Evolutionary conservation across 805 yeast genomes (phyloP).

Genomic region (Wickerhamiella galacta): DNA sequence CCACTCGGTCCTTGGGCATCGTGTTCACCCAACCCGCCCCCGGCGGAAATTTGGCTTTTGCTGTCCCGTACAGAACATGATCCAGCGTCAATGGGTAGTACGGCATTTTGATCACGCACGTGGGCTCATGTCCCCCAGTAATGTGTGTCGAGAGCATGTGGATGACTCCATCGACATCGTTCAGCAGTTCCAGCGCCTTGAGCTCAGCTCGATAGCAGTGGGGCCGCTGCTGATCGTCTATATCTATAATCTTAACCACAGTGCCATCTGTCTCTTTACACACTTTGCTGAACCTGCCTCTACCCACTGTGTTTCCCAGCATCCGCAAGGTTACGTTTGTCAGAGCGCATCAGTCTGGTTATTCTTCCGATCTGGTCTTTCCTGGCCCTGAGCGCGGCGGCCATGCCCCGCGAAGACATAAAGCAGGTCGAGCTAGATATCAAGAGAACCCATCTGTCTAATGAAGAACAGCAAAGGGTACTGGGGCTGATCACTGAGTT

Average conservation of each 20-base stretch:
- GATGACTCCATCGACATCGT: too few species aligned
- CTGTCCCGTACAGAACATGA: slow-evolving; percentile 20
- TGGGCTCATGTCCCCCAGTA: slow-evolving; percentile 17
- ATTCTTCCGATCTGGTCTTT: too few species aligned
- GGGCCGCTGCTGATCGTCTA: slow-evolving; percentile 37
- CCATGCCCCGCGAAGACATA: slow-evolving; percentile 59
- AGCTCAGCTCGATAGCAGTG: slow-evolving; percentile 35
- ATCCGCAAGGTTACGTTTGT: too few species aligned
- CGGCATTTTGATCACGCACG: slow-evolving; percentile 27
- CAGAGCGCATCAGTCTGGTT: too few species aligned
- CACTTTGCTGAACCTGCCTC: slow-evolving; percentile 32
- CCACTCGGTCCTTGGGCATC: slow-evolving; percentile 24
- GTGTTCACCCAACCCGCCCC: slow-evolving; percentile 21
- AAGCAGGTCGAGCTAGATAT: slow-evolving; percentile 71
- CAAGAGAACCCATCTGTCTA: slow-evolving; percentile 43
- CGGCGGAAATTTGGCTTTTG: slow-evolving; percentile 23
- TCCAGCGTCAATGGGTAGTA: slow-evolving; percentile 24
- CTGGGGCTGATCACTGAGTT: slow-evolving; percentile 24
- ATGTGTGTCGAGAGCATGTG: slow-evolving; percentile 14
- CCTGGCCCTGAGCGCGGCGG: too few species aligned
- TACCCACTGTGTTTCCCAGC: slow-evolving; percentile 19
- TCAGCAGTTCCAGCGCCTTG: slow-evolving; percentile 21
- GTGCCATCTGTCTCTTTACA: slow-evolving; percentile 18
- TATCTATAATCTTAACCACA: slow-evolving; percentile 34
- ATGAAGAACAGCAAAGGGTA: slow-evolving; percentile 22